Conservation (phyloP, 1,139 yeast species). For the Saccharomycopsis hybrid region DNA sequence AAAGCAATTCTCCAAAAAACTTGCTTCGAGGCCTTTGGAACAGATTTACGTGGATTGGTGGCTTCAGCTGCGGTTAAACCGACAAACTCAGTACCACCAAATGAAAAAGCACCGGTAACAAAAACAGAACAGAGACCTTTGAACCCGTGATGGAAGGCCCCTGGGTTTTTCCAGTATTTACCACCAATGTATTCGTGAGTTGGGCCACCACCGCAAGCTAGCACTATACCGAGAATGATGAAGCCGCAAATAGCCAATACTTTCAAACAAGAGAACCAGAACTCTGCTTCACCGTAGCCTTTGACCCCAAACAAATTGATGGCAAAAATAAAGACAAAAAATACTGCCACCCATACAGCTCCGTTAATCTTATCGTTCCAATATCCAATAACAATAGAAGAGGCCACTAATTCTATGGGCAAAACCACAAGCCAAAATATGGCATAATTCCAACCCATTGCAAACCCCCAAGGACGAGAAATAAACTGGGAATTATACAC, state of each 20-base stretch:
- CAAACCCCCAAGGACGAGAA: slow-evolving; percentile 68
- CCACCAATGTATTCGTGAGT: slow-evolving; percentile 56
- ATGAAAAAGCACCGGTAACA: slow-evolving; percentile 50
- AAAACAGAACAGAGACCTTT: slow-evolving; percentile 49
- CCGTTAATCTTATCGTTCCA: slow-evolving; percentile 54
- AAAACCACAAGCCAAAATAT: slow-evolving; percentile 61
- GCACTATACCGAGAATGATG: slow-evolving; percentile 59
- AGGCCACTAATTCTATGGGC: slow-evolving; percentile 67
- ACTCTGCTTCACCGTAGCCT: slow-evolving; percentile 43
- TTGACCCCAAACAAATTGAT: slow-evolving; percentile 48
- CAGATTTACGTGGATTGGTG: slow-evolving; percentile 55
- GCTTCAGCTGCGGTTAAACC: slow-evolving; percentile 89
- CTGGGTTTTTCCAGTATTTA: slow-evolving; percentile 49
- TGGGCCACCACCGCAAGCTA: slow-evolving; percentile 66
- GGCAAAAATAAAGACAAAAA: slow-evolving; percentile 49
- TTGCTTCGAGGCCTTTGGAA: slow-evolving; percentile 71
- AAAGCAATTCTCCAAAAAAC: slow-evolving; percentile 67
- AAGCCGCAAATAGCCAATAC: slow-evolving; percentile 59
- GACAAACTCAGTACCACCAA: slow-evolving; percentile 62
- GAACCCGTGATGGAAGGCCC: slow-evolving; percentile 55
- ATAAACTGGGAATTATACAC: slow-evolving; percentile 58
- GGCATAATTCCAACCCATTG: slow-evolving; percentile 65
- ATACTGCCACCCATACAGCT: slow-evolving; percentile 61
- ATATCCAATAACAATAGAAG: slow-evolving; percentile 56
- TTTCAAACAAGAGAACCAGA: slow-evolving; percentile 51